Conservation (phyloP, 306 rosid genomes). For the Amphicarpaea edgeworthii region DNA sequence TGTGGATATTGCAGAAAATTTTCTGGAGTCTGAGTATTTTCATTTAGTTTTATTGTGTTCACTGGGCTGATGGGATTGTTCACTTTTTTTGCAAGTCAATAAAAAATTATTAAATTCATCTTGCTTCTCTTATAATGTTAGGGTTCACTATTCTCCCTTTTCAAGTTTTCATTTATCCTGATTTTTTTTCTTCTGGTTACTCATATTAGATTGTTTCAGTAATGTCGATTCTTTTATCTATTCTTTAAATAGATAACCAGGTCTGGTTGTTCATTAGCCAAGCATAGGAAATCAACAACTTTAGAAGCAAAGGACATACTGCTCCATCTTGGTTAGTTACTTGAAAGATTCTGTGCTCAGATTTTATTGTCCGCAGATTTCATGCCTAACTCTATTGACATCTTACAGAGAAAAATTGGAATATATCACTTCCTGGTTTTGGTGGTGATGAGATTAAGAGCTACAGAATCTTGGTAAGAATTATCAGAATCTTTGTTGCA, state of each 20-base stretch:
- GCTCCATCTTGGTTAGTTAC: constrained; percentile 83
- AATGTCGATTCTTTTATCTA: not conserved
- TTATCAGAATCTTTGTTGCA: not conserved
- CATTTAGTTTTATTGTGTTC: constrained; percentile 4
- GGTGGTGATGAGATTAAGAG: constrained; percentile 92
- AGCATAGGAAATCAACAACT: constrained; percentile 87
- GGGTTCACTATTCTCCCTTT: not conserved
- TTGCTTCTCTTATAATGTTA: not conserved
- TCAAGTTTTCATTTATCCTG: not conserved
- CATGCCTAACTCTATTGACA: constrained; percentile 37
- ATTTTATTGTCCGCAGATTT: constrained; percentile 7
- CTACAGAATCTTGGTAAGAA: constrained; percentile 74
- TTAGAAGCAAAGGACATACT: constrained; percentile 95
- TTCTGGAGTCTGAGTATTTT: constrained; percentile 83
- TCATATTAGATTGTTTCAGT: constrained; percentile 9
- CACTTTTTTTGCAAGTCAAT: constrained; percentile 12
- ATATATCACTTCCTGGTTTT: constrained; percentile 91
- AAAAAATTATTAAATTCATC: constrained; percentile 28
- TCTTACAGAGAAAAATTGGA: constrained; percentile 86
- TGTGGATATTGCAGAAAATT: constrained; percentile 89
- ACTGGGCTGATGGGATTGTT: constrained; percentile 6
- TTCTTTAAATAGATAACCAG: constrained; percentile 70
- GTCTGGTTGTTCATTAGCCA: constrained; percentile 93
- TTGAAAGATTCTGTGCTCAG: constrained; percentile 15
- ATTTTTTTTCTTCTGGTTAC: not conserved